Evolutionary conservation across 768 basidiomycete genomes (phyloP), one percentile per base, ranked within the genome.

Genomic region (Tricholoma furcatifolium): DNA sequence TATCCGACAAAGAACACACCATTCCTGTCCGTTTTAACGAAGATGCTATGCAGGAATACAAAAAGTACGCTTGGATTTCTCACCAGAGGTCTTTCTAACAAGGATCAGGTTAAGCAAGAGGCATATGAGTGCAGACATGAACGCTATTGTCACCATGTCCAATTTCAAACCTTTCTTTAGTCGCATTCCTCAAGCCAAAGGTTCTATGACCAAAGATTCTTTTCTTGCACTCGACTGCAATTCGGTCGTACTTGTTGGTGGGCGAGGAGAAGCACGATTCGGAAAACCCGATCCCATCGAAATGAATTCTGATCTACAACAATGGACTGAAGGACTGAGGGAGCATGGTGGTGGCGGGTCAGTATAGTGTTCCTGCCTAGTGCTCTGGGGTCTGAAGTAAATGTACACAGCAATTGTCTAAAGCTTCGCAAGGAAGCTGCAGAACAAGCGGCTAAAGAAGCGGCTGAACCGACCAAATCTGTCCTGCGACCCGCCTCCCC

Each of bases 331-430:
- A 7, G 85, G 82, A n/a, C 66, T 88, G 43, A 75, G 73, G 48
- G 65, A 74, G 41, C 72, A 75, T 34, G 85, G 83, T 32, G 83
- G 84, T 41, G 81, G 73, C 56, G 84, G 84, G 86, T 87, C 63
- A 67, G 81, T 74, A 2, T 11, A 9, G 20, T 10, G 32, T 40
- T 34, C 40, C 20, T 24, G 44, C 39, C 18, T 11, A 11, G 7
- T 21, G 45, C 50, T 24, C 0, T 42, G 38, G 24, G 36, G 49
- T 45, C 21, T 31, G 44, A 47, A 14, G 27, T 35, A 50, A 14
- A 12, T 30, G 12, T 43, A 44, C 27, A 27, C 47, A 79, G 75
- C 27, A 78, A 79, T 53, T 55, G 76, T 23, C 64, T 79, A 39
- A 84, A 76, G 69, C 59, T 79, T 34, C 68, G 69, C 52, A 80